Percentiles rank a stretch among this genome's conserved stretches.
phyloP scores from a whole-genome alignment of 75 land plant genomes.

The Ceratopteris richardii region DNA sequence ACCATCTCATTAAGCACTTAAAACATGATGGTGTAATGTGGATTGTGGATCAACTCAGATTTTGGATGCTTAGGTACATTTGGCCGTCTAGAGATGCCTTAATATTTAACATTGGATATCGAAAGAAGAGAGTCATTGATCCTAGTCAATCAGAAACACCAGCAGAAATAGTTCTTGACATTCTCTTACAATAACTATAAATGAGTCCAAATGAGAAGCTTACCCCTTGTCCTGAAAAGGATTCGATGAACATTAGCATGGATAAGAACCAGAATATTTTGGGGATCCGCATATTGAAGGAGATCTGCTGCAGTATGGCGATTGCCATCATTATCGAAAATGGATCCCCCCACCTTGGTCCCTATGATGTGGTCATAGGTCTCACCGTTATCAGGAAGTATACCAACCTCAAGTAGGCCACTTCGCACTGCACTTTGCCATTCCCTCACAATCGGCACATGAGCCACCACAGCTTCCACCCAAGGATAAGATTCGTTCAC shows the following conservation, averaged over 20 bases:
- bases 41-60: too few species aligned
- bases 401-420: constrained; percentile 58
- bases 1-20: too few species aligned
- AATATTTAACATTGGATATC: too few species aligned
- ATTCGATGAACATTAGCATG: constrained; percentile 55
- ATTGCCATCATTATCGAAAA: constrained; percentile 50
- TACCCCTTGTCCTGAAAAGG: constrained; percentile 23
- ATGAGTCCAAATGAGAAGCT: too few species aligned
- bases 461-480: constrained; percentile 63
- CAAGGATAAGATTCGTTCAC: constrained; percentile 71
- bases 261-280: constrained; percentile 44
- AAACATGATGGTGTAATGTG: too few species aligned
- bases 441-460: constrained; percentile 28
- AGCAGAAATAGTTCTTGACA: too few species aligned
- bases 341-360: constrained; percentile 78
- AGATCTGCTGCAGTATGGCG: constrained; percentile 84
- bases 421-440: constrained; percentile 55
- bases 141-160: too few species aligned
- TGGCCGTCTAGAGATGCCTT: too few species aligned
- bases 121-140: too few species aligned
- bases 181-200: too few species aligned
- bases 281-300: constrained; percentile 46
- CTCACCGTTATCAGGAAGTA: constrained; percentile 63
- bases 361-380: constrained; percentile 70
- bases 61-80: too few species aligned